A percentile compares a stretch with the other conserved stretches of the same genome.
phyloP scores from a whole-genome alignment of 352 stramenopile species.

The Pythium brassicae region DNA sequence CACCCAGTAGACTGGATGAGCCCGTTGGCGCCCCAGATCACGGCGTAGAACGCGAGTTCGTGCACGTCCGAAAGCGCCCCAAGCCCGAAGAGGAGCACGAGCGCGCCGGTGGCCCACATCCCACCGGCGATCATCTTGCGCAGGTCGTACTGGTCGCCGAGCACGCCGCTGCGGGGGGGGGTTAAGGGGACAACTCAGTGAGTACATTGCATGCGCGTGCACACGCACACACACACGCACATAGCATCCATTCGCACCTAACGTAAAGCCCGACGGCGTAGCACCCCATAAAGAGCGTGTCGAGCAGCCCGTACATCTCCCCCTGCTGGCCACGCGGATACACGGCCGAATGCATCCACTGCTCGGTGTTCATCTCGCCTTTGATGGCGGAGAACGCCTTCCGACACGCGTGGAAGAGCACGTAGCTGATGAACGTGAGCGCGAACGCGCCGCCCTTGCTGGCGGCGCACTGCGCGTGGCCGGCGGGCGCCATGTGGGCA shows the following conservation, averaged over 20 bases:
- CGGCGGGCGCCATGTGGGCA: not conserved
- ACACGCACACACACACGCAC: slow-evolving; percentile 4
- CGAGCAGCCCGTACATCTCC: slow-evolving; percentile 76
- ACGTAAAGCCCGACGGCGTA: slow-evolving; percentile 72
- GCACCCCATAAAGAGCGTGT: slow-evolving; percentile 80
- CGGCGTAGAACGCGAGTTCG: slow-evolving; percentile 63
- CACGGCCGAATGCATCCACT: slow-evolving; percentile 68
- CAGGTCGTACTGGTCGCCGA: slow-evolving; percentile 70
- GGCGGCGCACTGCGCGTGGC: slow-evolving; percentile 16
- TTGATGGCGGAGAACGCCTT: slow-evolving; percentile 85
- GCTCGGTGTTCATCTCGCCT: slow-evolving; percentile 70
- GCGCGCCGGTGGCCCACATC: slow-evolving; percentile 59
- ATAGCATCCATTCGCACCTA: slow-evolving; percentile 26
- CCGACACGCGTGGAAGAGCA: slow-evolving; percentile 69
- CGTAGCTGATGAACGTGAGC: slow-evolving; percentile 80
- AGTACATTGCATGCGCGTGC: not conserved
- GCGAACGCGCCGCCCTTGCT: slow-evolving; percentile 61
- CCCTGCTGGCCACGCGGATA: slow-evolving; percentile 60
- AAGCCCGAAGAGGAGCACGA: slow-evolving; percentile 63
- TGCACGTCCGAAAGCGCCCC: slow-evolving; percentile 56
- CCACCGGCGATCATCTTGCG: slow-evolving; percentile 61
- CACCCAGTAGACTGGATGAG: slow-evolving; percentile 80
- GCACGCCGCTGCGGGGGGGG: slow-evolving; percentile 50
- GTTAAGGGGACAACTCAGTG: not conserved
- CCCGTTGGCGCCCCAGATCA: slow-evolving; percentile 71